Base-by-base conservation (phyloP, 23 red algal species). In the Agarophyton chilense region DNA sequence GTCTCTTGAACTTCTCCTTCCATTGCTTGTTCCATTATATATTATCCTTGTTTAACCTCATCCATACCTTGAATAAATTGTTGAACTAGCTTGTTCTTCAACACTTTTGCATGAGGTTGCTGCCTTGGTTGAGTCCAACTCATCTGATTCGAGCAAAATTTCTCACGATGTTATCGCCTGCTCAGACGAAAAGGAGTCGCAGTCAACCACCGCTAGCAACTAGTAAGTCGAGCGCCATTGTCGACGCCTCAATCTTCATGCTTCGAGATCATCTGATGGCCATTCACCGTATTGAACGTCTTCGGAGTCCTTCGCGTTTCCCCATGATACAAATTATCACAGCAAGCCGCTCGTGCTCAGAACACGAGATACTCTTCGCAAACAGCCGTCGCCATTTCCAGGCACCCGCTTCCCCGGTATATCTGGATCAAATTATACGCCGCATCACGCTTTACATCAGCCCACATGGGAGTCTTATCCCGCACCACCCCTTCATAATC, bases 391-490 rank as follows among this genome's bases (percentile, higher is more conserved):
- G 51, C 77, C 77, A 80, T 80, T 80, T 80, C 77, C 34, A 61
- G 12, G 38, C 31, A 70, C 14, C 83, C 83, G 19, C 66, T 58
- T 38, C 36, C 42, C 17, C 75, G 54, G 49, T 82, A 91, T 47
- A 91, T 91, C 52, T 82, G 88, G 31, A 62, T 75, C 11, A 91
- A 46, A 50, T 91, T 91, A 61, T 72, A 91, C 36, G 88, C 88
- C 9, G 77, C 77, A 41, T 91, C 88, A 22, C 74, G 73, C 71
- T 60, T 65, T 43, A 91, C 70, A 25, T 91, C 76, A 21, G 77
- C 46, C 76, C 61, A 81, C 2, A 1, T 42, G n/a, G 75, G 76
- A 10, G 82, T 47, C 14, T 45, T 45, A 17, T 21, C 39, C 34
- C 39, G 41, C 19, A 54, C 52, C 44, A 45, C 56, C 34, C 65